Conservation (phyloP, 1,284 basidiomycete species). For the Cutaneotrichosporon sp. region DNA sequence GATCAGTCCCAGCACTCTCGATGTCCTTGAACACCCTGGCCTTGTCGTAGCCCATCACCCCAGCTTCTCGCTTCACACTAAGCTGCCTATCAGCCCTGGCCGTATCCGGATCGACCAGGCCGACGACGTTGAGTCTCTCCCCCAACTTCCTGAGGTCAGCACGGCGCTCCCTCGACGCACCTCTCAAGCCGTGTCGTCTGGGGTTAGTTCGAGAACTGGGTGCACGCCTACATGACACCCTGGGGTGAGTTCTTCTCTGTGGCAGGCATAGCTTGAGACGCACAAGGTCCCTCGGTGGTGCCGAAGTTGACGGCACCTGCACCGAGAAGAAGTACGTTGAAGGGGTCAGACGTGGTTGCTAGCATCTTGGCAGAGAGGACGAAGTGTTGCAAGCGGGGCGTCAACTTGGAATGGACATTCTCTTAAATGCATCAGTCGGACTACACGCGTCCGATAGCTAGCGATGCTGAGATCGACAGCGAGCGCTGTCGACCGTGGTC, state of each 20-base stretch:
- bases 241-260: no score
- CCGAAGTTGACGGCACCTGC: neutral
- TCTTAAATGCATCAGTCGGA: no score
- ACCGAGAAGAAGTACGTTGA: neutral
- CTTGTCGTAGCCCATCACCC: neutral
- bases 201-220: neutral
- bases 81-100: neutral
- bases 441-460: no score
- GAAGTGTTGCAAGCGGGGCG: no score
- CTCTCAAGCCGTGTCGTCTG: neutral
- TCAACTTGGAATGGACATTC: no score
- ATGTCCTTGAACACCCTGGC: neutral
- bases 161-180: neutral
- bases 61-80: neutral
- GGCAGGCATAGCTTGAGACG: no score
- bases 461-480: no score
- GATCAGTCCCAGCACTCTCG: neutral
- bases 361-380: no score
- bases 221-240: neutral
- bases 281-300: neutral
- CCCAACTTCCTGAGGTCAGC: neutral
- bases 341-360: neutral
- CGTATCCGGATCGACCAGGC: neutral
- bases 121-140: neutral
- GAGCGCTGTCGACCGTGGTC: no score